Evolutionary conservation across 495 filamentous ascomycete species (phyloP), one percentile per base, ranked within the genome.

Genomic region (Podospora tetraspora): DNA sequence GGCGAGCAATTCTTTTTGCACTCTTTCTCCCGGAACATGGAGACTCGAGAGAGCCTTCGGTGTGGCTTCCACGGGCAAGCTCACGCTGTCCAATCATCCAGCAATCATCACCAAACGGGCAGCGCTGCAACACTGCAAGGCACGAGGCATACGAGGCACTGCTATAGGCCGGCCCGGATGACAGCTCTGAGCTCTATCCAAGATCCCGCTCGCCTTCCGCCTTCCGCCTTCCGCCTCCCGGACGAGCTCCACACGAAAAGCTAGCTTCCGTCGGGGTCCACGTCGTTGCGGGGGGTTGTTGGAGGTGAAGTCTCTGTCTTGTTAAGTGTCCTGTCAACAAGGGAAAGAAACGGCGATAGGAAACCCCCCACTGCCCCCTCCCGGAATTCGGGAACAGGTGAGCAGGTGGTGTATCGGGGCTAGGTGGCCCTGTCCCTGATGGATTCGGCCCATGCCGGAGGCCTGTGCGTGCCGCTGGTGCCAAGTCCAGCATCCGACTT

Each of bases 41-140:
- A 2, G 24, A n/a, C 8, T 21, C 8, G 27, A 60, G 16, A 52
- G 2, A 23, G 32, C 37, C 29, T 66, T 66, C 43, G 52, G 57
- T 21, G 30, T 25, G 57, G 65, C 65, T 66, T 66, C 64, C 57
- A 66, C 27, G 27, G 27, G 3, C 37, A 34, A 34, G 65, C 65
- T 61, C 43, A 9, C 43, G 43, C 43, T 19, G 43, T n/a, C 43
- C 43, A 52, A 52, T 52, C 43, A 52, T 52, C 43, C 19, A 19
- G 43, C 19, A 52, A 52, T 52, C 19, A 1, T n/a, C 6, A 2
- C 32, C 43, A 52, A 52, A 29, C 43, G 52, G 13, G 27, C 25
- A 29, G 19, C 52, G 63, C 30, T 66, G 65, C 58, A 34, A 66
- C 65, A 30, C 65, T 66, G 65, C 65, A 66, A 66, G 65, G 65